Evolutionary conservation across 495 filamentous ascomycete genomes (phyloP).

Genomic region (Elasticomyces elasticus): DNA sequence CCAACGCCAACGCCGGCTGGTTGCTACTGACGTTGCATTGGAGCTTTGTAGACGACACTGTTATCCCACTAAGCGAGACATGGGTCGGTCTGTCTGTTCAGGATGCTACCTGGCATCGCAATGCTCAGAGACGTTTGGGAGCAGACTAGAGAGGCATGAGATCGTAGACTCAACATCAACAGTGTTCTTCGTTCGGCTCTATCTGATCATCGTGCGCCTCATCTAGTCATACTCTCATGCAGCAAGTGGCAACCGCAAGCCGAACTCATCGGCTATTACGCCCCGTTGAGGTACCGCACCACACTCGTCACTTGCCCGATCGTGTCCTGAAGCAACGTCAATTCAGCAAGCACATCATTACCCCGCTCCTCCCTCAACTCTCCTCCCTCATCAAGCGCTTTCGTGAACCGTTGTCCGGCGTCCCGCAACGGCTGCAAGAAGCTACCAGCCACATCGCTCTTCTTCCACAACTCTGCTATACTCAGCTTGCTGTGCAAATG

Average conservation of each 20-base stretch:
- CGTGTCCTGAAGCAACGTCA: slow-evolving; percentile 20
- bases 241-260: background rate
- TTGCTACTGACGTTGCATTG: slow-evolving; percentile 65
- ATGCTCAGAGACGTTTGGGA: slow-evolving; percentile 9
- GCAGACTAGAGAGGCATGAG: background rate
- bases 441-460: slow-evolving; percentile 26
- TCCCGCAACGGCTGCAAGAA: slow-evolving; percentile 45
- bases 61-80: slow-evolving; percentile 4
- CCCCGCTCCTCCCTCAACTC: slow-evolving; percentile 22
- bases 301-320: slow-evolving; percentile 15
- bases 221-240: background rate
- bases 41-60: slow-evolving; percentile 49
- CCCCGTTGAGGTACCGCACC: slow-evolving; percentile 17
- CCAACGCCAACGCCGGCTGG: slow-evolving; percentile 49
- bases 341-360: slow-evolving; percentile 12
- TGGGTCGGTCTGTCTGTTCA: slow-evolving; percentile 12
- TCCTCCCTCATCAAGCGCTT: slow-evolving; percentile 25
- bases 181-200: background rate
- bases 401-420: slow-evolving; percentile 35
- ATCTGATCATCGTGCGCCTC: background rate
- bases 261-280: background rate
- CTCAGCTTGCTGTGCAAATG: slow-evolving; percentile 39
- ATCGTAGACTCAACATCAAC: background rate
- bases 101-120: slow-evolving; percentile 8
- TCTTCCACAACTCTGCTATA: slow-evolving; percentile 39